phyloP scores from a whole-genome alignment of 306 rosid genomes.

The Acacia confusa region DNA sequence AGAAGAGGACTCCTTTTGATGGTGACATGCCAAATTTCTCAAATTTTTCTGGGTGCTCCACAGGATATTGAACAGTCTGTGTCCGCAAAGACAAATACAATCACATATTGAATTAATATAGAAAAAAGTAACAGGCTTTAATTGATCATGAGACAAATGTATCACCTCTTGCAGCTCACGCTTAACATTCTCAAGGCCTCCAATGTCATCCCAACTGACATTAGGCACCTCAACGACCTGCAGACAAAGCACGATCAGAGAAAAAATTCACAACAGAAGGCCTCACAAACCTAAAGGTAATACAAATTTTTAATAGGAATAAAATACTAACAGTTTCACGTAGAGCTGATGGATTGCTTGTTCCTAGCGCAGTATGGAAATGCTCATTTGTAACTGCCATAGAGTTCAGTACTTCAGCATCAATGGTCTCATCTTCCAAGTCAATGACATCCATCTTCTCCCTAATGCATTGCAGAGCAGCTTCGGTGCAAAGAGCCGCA shows the following conservation, averaged over 20 bases:
- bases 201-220: conserved; percentile 57
- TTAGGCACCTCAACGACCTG: conserved; percentile 65
- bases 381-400: conserved; percentile 69
- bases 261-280: background rate
- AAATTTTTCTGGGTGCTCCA: conserved; percentile 60
- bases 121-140: background rate
- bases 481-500: conserved; percentile 76
- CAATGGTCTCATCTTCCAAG: conserved; percentile 65
- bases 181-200: conserved; percentile 63
- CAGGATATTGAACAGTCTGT: conserved; percentile 65
- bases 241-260: conserved; percentile 1
- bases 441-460: conserved; percentile 74
- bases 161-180: conserved; percentile 61
- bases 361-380: conserved; percentile 65
- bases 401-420: conserved; percentile 61
- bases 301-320: background rate
- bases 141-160: background rate
- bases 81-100: conserved; percentile 11
- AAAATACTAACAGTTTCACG: conserved; percentile 61
- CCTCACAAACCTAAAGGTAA: background rate
- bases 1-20: conserved; percentile 58
- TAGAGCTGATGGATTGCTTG: conserved; percentile 68
- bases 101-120: background rate
- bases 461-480: conserved; percentile 67
- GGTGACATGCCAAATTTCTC: conserved; percentile 67